Base-by-base conservation (phyloP, 1,284 basidiomycete species). In the Cryptococcus floricola region DNA sequence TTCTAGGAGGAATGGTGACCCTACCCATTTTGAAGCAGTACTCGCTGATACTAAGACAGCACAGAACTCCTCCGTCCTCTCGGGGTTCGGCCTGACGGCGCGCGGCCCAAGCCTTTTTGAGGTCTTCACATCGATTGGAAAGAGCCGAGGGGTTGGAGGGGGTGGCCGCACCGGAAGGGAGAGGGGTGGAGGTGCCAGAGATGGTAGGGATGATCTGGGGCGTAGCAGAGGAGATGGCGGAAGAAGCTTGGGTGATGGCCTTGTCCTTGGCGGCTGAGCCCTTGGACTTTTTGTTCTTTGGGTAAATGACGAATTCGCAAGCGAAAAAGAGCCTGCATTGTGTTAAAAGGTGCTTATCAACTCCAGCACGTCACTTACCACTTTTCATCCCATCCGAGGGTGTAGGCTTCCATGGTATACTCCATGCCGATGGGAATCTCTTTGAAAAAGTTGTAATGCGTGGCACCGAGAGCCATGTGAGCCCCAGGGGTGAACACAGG, bases 341-440 rank as follows among this genome's bases (percentile, higher is more conserved):
- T 41, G 28, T 27, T 16, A 53, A 48, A 5, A 39, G 49, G 27
- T 34, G 16, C 39, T 16, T 34, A 48, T 14, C 12, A 19, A n/a
- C 12, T 50, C 14, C 39, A 48, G 37, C 8, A 4, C 34, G 44
- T 41, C 16, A 74, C 83, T 64, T 61, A 89, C 90, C 90, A 92
- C 83, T 93, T 93, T 50, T 86, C 79, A 58, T 91, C 90, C 88
- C 89, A 93, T 3, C 84, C 81, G 5, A 79, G 86, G 16, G 88
- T 75, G 34, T 75, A 80, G n/a, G 84, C 73, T 52, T 87, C 81
- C 38, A 92, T 82, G 71, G 89, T 84, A 66, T 89, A 93, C 7
- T 74, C 73, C 2, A 81, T 69, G 14, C 88, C 78, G 48, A 90
- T 84, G 0, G 89, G 85, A 44, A 93, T 90, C 77, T 93, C 90